Evolutionary conservation across 306 rosid genomes (phyloP).

Genomic region (Dryas octopetala): DNA sequence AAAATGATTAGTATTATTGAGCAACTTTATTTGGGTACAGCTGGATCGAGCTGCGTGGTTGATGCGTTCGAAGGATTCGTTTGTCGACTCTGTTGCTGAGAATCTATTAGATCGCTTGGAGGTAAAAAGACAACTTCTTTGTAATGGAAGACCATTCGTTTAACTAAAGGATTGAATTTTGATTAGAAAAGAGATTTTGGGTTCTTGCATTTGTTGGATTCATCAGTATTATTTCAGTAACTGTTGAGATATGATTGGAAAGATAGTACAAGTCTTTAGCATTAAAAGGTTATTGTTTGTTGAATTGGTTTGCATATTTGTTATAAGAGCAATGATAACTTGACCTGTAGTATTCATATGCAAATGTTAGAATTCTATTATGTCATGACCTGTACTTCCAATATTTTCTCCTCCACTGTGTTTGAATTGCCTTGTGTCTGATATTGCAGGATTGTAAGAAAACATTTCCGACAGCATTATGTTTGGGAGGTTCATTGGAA

Average conservation of each 20-base stretch:
- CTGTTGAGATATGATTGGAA: background rate
- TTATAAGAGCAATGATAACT: background rate
- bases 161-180: background rate
- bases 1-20: background rate
- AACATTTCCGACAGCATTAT: constrained; percentile 80
- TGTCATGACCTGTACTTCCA: background rate
- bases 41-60: constrained; percentile 94
- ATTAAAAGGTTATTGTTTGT: background rate
- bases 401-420: background rate
- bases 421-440: constrained; percentile 1
- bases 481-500: constrained; percentile 81
- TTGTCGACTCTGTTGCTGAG: constrained; percentile 66
- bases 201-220: background rate
- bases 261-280: too few species aligned
- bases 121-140: constrained; percentile 36
- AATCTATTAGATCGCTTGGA: constrained; percentile 81
- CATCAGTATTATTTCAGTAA: background rate
- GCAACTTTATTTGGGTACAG: constrained; percentile 31
- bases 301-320: background rate
- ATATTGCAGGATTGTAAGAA: constrained; percentile 72
- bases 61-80: constrained; percentile 67
- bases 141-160: background rate
- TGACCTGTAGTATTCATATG: background rate
- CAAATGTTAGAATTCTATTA: background rate
- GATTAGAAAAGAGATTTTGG: background rate